These are phyloP conservation scores for Pseudonitzschia delicatissima DNA, from an alignment of 108 stramenopile species.

Conservation along the genomic window DNA sequence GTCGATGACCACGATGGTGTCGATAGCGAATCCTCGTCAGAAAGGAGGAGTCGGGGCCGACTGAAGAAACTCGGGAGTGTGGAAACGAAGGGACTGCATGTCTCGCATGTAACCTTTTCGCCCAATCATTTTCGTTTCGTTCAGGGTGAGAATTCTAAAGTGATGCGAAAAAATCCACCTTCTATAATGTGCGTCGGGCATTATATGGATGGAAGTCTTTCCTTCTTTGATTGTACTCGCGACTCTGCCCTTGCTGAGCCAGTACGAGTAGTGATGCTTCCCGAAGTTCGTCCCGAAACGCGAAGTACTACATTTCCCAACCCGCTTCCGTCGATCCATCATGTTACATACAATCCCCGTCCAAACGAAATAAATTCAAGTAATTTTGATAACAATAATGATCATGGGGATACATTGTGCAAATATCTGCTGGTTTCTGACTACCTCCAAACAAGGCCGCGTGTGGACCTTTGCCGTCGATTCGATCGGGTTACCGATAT, in stretches of 20 bases:
- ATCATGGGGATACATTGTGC: not conserved
- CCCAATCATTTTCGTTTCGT: constrained; percentile 3
- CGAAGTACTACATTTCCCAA: constrained; percentile 15
- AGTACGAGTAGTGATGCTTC: constrained; percentile 10
- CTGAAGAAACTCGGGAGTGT: constrained; percentile 17
- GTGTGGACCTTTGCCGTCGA: constrained; percentile 25
- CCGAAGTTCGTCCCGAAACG: constrained; percentile 21
- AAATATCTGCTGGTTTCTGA: constrained; percentile 20
- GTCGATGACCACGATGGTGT: not conserved
- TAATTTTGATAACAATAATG: not conserved
- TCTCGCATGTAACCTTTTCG: constrained; percentile 21
- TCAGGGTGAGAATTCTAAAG: not conserved
- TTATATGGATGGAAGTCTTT: constrained; percentile 24
- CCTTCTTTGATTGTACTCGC: constrained; percentile 26
- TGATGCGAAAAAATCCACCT: not conserved
- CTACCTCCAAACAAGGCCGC: constrained; percentile 20
- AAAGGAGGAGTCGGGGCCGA: not conserved
- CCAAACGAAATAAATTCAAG: not conserved
- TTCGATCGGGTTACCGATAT: constrained; percentile 14
- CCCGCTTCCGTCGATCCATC: constrained; percentile 22
- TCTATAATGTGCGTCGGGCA: constrained; percentile 10
- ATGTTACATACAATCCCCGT: constrained; percentile 23
- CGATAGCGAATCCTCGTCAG: not conserved
- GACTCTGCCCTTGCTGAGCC: constrained; percentile 10
- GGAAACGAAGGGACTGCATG: constrained; percentile 17